These are phyloP conservation scores for Komagataella phaffii DNA, from an alignment of 805 yeast species.

Conservation along the genomic window DNA sequence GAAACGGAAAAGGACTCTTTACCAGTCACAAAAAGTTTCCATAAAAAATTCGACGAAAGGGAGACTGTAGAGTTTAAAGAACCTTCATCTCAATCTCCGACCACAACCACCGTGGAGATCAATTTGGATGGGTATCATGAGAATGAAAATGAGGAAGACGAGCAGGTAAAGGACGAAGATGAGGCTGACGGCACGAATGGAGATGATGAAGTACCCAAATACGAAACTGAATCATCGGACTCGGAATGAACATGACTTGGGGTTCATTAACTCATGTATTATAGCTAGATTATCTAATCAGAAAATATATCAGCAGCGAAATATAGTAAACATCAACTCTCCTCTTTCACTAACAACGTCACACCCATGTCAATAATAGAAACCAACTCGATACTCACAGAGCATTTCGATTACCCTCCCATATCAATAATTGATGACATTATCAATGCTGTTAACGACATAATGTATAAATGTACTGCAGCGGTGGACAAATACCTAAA, in stretches of 20 bases:
- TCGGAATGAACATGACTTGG: not conserved
- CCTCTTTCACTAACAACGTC: not conserved
- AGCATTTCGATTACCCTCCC: slow-evolving; percentile 80
- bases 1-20: slow-evolving; percentile 40
- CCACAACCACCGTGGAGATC: slow-evolving; percentile 6
- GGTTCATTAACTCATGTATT: not conserved
- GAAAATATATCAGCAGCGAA: not conserved
- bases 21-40: slow-evolving; percentile 27
- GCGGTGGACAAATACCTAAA: slow-evolving; percentile 59
- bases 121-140: not conserved
- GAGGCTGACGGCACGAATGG: not conserved
- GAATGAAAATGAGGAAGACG: not conserved
- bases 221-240: not conserved
- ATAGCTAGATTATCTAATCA: not conserved
- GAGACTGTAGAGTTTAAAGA: slow-evolving; percentile 4
- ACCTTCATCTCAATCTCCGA: slow-evolving; percentile 1
- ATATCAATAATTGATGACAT: slow-evolving; percentile 75
- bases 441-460: slow-evolving; percentile 75
- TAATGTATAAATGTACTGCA: slow-evolving; percentile 68
- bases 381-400: slow-evolving; percentile 51
- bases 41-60: slow-evolving; percentile 26
- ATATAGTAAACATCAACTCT: not conserved
- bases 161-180: not conserved
- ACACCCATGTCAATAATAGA: slow-evolving; percentile 16
- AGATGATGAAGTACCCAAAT: not conserved